Evolutionary conservation across 2,329 filamentous ascomycete species (phyloP).

Genomic region (Dactylella cylindrospora): DNA sequence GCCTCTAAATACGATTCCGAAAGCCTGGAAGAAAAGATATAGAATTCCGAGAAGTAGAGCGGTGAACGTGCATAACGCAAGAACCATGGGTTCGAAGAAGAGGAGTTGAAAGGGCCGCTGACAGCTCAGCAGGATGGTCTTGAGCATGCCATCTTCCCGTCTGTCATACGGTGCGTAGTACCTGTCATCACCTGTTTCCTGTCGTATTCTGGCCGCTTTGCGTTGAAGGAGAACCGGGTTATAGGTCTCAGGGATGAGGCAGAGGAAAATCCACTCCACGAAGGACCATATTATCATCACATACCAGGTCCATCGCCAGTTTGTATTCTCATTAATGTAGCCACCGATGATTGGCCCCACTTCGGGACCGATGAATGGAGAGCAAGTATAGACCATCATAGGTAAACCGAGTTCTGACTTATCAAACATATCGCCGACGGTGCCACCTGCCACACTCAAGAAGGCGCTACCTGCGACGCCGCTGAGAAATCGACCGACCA

Average conservation of each 20-base stretch:
- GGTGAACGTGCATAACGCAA: constrained; percentile 77
- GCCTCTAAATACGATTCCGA: constrained; percentile 73
- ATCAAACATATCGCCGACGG: constrained; percentile 76
- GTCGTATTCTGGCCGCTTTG: constrained; percentile 70
- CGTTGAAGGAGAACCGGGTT: constrained; percentile 70
- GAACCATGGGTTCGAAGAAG: constrained; percentile 78
- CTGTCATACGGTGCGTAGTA: constrained; percentile 79
- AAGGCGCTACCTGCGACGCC: constrained; percentile 71
- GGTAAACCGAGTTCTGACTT: constrained; percentile 70
- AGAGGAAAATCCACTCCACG: constrained; percentile 64
- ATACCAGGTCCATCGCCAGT: constrained; percentile 84
- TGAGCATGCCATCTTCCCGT: constrained; percentile 65
- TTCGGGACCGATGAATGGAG: constrained; percentile 65
- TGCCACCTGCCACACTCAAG: constrained; percentile 76
- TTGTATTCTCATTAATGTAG: constrained; percentile 74
- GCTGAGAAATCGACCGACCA: constrained; percentile 75
- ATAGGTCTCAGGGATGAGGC: constrained; percentile 86
- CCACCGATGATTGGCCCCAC: constrained; percentile 68
- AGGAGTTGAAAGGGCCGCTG: constrained; percentile 68
- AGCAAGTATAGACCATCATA: constrained; percentile 77
- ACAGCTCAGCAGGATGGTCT: constrained; percentile 63
- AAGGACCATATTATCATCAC: constrained; percentile 77
- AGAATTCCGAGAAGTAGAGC: constrained; percentile 83
- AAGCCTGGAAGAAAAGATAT: constrained; percentile 89
- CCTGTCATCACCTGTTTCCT: constrained; percentile 73